Base-by-base conservation (phyloP, 176 grass and related monocot species). In the Calamus simplicifolius region DNA sequence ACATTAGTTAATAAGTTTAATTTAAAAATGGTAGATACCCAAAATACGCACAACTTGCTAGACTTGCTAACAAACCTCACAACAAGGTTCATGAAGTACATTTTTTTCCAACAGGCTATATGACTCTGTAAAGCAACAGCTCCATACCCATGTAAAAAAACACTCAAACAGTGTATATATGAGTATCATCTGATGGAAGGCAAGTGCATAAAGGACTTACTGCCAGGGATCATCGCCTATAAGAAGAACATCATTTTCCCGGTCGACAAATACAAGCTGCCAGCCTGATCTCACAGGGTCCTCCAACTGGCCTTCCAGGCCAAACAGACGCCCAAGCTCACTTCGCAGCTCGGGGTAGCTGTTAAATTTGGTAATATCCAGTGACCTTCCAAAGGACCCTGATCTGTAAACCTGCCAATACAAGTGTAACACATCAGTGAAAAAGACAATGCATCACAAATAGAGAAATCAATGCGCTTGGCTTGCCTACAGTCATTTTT, bases 191-290 rank as follows among this genome's bases (percentile, higher is more conserved):
- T 38, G 48, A 52, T 14, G 7, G 15, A 49, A 50, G 48, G 62
- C 5, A 19, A 19, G 6, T 61, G 29, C 59, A 43, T 27, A 6
- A 19, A 67, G 61, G 27, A 58, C 87, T 16, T 87, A 96, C 92
- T 90, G 86, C 92, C 92, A 96, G 18, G 87, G 92, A 58, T 96
- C 92, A 1, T 96, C 92, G 55, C 92, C 92, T 2, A 90, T 78
- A 59, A 96, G 92, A 90, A 96, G 92, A 72, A 85, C 69, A 72
- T 96, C 83, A 73, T 96, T 85, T 80, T 91, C 92, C 73, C 92
- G 70, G 64, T 96, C 92, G 66, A 90, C 83, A 57, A 96, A 96
- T 78, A 96, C 92, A 96, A 96, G 92, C 92, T 96, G 92, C 92
- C 92, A 96, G 92, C 92, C 92, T 96, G 92, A 96, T 96, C 92